phyloP scores from a whole-genome alignment of 2,329 filamentous ascomycete species.

The Aspergillus carbonarius region DNA sequence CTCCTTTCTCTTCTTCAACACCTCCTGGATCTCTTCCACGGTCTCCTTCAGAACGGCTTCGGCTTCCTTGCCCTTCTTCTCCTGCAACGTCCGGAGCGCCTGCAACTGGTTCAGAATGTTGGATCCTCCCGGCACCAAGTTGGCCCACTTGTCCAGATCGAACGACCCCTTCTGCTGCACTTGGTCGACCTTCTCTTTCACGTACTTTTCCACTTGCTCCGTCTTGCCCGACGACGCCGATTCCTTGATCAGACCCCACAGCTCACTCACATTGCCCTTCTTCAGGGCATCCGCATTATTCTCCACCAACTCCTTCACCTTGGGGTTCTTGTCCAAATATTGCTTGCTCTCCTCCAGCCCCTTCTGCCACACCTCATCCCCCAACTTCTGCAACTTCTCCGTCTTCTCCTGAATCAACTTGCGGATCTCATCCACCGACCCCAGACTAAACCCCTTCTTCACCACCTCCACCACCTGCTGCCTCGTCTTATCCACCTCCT shows the following conservation, averaged over 20 bases:
- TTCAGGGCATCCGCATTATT: slow-evolving; percentile 68
- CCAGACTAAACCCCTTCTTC: slow-evolving; percentile 58
- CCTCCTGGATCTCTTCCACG: slow-evolving; percentile 40
- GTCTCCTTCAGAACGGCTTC: slow-evolving; percentile 68
- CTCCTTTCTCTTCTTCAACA: slow-evolving; percentile 21
- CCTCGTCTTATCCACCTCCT: slow-evolving; percentile 72
- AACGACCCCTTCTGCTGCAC: slow-evolving; percentile 54
- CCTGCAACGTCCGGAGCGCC: slow-evolving; percentile 62
- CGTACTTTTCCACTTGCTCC: slow-evolving; percentile 60
- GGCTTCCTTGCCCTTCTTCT: slow-evolving; percentile 68
- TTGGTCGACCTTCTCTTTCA: slow-evolving; percentile 60
- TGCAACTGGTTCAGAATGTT: slow-evolving; percentile 66
- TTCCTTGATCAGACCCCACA: slow-evolving; percentile 63
- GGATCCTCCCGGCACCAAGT: slow-evolving; percentile 63
- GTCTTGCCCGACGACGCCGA: slow-evolving; percentile 63
- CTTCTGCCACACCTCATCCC: slow-evolving; percentile 71
- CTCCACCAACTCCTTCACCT: slow-evolving; percentile 70
- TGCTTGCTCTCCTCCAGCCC: slow-evolving; percentile 69
- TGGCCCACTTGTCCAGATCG: slow-evolving; percentile 61
- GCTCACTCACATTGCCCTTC: slow-evolving; percentile 62
- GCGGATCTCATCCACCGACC: slow-evolving; percentile 54
- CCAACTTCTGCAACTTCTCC: slow-evolving; percentile 64
- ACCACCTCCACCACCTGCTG: slow-evolving; percentile 64
- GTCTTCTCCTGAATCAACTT: slow-evolving; percentile 69
- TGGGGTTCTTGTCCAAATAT: slow-evolving; percentile 72